phyloP scores from a whole-genome alignment of 352 stramenopile species.

The Globisporangium solare region DNA sequence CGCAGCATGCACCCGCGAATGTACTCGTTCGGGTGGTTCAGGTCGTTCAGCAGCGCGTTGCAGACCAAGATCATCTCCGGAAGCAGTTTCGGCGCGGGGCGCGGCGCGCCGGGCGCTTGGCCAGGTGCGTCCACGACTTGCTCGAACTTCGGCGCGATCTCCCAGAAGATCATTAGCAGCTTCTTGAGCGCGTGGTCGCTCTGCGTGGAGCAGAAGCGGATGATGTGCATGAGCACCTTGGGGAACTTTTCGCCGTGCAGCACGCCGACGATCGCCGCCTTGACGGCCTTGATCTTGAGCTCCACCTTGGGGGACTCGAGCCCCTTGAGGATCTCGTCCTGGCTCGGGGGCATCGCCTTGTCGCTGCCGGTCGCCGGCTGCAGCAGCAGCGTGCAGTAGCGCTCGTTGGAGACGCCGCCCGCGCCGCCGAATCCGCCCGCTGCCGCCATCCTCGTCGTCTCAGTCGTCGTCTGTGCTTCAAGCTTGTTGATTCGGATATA shows the following conservation, averaged over 20 bases:
- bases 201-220: slow-evolving; percentile 99
- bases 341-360: slow-evolving; percentile 63
- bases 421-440: slow-evolving; percentile 16
- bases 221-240: slow-evolving; percentile 99
- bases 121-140: slow-evolving; percentile 31
- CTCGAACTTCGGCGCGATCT: slow-evolving; percentile 98
- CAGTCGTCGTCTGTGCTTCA: slow-evolving; percentile 4
- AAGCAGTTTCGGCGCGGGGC: slow-evolving; percentile 90
- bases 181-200: slow-evolving; percentile 99
- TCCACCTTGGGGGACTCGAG: slow-evolving; percentile 94
- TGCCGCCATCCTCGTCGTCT: neutral
- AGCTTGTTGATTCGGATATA: slow-evolving; percentile 7
- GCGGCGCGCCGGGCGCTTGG: slow-evolving; percentile 20
- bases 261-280: slow-evolving; percentile 97
- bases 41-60: slow-evolving; percentile 99
- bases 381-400: slow-evolving; percentile 83
- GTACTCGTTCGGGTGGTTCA: slow-evolving; percentile 99
- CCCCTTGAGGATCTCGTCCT: slow-evolving; percentile 97
- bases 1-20: slow-evolving; percentile 98
- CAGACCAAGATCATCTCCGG: slow-evolving; percentile 99
- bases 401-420: slow-evolving; percentile 75
- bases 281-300: slow-evolving; percentile 97
- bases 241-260: slow-evolving; percentile 98
- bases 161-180: slow-evolving; percentile 99
- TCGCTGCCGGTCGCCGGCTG: slow-evolving; percentile 48